A percentile compares a stretch with the other conserved stretches of the same genome.
Evolutionary conservation across 106 monocot genomes (phyloP).

Genomic region (Iris macrosiphon): DNA sequence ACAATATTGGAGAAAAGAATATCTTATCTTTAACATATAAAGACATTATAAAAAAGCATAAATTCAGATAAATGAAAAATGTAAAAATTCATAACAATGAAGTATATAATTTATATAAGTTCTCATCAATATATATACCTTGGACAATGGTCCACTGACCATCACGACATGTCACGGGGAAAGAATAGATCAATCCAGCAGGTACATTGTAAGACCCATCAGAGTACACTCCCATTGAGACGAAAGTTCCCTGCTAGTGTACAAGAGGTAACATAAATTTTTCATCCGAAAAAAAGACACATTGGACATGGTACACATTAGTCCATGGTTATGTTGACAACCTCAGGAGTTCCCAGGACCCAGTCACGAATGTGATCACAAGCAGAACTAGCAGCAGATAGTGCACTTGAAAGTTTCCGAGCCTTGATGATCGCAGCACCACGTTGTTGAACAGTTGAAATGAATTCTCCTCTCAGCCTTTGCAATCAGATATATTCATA

Average conservation of each 20-base stretch:
- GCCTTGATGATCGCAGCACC: conserved; percentile 63
- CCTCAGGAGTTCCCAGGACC: conserved; percentile 61
- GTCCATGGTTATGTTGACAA: conserved; percentile 2
- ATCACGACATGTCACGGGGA: conserved; percentile 51
- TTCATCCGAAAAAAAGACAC: neutral
- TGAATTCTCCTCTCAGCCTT: conserved; percentile 60
- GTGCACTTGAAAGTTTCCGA: conserved; percentile 53
- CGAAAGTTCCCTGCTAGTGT: conserved; percentile 62
- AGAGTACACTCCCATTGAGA: conserved; percentile 76
- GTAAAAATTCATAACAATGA: too few relatives aligned
- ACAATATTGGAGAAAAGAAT: too few relatives aligned
- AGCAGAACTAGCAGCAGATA: conserved; percentile 69
- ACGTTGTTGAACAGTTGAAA: conserved; percentile 49
- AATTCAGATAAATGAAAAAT: too few relatives aligned
- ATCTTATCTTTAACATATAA: too few relatives aligned
- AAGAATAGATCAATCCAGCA: conserved; percentile 52
- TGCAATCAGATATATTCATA: neutral
- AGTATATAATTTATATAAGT: too few relatives aligned
- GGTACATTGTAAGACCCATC: conserved; percentile 59
- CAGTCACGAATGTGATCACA: conserved; percentile 76
- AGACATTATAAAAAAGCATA: too few relatives aligned
- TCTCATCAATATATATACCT: conserved; percentile 18
- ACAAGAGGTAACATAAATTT: neutral
- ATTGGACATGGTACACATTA: neutral
- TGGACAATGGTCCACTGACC: conserved; percentile 59